These are phyloP conservation scores for Myochromella boudieri DNA, from an alignment of 768 basidiomycete species.

Conservation along the genomic window DNA sequence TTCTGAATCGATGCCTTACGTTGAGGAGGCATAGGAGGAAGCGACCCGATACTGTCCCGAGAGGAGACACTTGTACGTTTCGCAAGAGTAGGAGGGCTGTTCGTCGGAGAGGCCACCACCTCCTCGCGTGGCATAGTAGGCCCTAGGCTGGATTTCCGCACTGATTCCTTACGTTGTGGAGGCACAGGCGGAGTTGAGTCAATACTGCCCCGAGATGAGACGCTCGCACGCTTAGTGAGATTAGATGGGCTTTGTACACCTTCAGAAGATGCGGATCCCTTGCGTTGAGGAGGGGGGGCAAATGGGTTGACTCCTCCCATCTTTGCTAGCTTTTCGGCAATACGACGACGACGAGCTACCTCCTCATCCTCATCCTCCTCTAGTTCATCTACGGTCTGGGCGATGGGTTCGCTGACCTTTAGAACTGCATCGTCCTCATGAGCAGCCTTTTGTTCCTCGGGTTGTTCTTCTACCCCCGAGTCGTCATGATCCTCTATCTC, in stretches of 20 bases:
- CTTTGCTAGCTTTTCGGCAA: constrained; percentile 63
- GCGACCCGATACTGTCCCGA: constrained; percentile 6
- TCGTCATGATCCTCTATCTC: background rate
- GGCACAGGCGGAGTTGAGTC: constrained; percentile 8
- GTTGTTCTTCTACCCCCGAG: background rate
- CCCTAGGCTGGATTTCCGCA: constrained; percentile 2
- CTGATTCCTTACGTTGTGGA: constrained; percentile 10
- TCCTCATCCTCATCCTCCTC: constrained; percentile 49
- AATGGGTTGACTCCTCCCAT: constrained; percentile 70
- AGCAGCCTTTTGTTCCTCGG: constrained; percentile 4
- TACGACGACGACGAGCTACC: constrained; percentile 50
- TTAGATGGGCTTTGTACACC: constrained; percentile 12
- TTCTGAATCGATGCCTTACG: constrained; percentile 8
- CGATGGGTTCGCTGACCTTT: constrained; percentile 7
- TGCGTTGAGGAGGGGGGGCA: constrained; percentile 23
- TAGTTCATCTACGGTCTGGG: constrained; percentile 22
- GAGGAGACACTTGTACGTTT: constrained; percentile 13
- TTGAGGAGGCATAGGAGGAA: constrained; percentile 10
- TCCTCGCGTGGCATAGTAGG: too few species aligned
- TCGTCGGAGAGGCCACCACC: too few species aligned
- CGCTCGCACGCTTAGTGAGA: constrained; percentile 10
- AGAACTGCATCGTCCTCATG: background rate
- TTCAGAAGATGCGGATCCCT: constrained; percentile 15
- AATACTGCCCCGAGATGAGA: constrained; percentile 5
- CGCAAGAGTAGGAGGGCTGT: constrained; percentile 6